Conservation (phyloP, 192 early-diverging fungal genomes). For the Irineochytrium annulatum region DNA sequence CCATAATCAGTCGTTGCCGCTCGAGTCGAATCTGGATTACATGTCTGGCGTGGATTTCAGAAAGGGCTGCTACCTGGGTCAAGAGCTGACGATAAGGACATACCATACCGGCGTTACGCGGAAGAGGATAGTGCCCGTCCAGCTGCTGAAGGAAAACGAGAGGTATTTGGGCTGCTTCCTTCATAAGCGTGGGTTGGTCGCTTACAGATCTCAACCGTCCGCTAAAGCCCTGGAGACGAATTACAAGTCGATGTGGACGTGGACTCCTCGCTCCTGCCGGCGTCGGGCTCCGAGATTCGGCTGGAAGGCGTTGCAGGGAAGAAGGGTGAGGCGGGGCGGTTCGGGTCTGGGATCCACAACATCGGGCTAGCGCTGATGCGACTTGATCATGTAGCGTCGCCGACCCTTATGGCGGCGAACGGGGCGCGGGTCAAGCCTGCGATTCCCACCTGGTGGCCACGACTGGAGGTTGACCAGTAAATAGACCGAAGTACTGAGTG, state of each 20-base stretch:
- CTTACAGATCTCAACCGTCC: conserved; percentile 27
- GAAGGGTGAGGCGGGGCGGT: conserved; percentile 52
- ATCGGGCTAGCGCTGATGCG: conserved; percentile 85
- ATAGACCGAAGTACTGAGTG: no score
- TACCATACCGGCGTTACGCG: conserved; percentile 91
- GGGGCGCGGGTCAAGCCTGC: neutral
- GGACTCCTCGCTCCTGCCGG: conserved; percentile 16
- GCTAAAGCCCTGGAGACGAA: conserved; percentile 32
- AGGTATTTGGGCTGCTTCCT: conserved; percentile 23
- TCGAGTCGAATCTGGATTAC: conserved; percentile 90
- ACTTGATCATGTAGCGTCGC: conserved; percentile 51
- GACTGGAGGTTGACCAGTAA: no score
- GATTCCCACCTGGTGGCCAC: conserved; percentile 6
- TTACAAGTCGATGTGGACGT: conserved; percentile 30
- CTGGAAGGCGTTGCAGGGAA: neutral
- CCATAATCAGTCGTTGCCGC: conserved; percentile 64
- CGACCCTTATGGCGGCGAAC: neutral
- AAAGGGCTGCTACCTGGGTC: conserved; percentile 98
- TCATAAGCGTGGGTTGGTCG: neutral
- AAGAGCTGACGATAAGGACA: conserved; percentile 96
- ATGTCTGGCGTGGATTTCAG: conserved; percentile 93
- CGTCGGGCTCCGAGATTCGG: conserved; percentile 26
- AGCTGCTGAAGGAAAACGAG: conserved; percentile 49
- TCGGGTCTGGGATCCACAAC: conserved; percentile 65
- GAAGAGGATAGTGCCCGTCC: conserved; percentile 85